These are phyloP conservation scores for Leishmania major DNA, from an alignment of 208 protist species.

Conservation along the genomic window DNA sequence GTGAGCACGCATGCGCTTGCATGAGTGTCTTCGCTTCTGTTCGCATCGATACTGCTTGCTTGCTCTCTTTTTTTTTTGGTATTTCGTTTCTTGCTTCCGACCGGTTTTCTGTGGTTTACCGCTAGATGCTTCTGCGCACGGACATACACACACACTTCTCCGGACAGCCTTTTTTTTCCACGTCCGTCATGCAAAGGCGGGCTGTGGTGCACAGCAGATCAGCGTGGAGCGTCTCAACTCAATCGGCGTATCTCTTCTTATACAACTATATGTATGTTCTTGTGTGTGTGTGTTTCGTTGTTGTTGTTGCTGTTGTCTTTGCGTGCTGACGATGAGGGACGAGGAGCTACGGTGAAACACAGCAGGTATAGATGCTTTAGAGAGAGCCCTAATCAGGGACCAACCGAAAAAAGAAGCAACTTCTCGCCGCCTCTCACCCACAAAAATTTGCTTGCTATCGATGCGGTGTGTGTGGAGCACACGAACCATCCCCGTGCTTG, in stretches of 20 bases:
- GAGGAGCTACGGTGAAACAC: neutral
- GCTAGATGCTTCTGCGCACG: neutral
- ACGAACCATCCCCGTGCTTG: neutral
- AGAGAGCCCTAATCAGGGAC: neutral
- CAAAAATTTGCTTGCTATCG: neutral
- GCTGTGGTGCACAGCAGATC: neutral
- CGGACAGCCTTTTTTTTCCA: neutral
- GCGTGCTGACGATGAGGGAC: neutral
- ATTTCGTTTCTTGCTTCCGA: neutral
- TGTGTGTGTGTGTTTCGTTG: constrained; percentile 6
- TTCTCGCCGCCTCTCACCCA: neutral
- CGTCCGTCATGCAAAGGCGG: neutral
- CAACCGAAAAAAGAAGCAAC: neutral
- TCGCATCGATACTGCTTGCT: neutral
- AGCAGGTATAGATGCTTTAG: neutral
- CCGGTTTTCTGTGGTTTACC: neutral
- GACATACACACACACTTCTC: neutral
- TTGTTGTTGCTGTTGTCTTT: constrained; percentile 3
- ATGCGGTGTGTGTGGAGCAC: neutral
- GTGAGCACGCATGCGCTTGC: constrained; percentile 3
- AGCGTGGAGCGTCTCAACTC: neutral
- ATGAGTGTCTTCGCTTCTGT: constrained; percentile 4
- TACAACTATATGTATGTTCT: neutral
- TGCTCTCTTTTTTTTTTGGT: neutral
- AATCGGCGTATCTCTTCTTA: neutral